A percentile compares a stretch with the other conserved stretches of the same genome.
phyloP scores from a whole-genome alignment of 2,329 filamentous ascomycete species.

The Hypoxylon rubiginosum region DNA sequence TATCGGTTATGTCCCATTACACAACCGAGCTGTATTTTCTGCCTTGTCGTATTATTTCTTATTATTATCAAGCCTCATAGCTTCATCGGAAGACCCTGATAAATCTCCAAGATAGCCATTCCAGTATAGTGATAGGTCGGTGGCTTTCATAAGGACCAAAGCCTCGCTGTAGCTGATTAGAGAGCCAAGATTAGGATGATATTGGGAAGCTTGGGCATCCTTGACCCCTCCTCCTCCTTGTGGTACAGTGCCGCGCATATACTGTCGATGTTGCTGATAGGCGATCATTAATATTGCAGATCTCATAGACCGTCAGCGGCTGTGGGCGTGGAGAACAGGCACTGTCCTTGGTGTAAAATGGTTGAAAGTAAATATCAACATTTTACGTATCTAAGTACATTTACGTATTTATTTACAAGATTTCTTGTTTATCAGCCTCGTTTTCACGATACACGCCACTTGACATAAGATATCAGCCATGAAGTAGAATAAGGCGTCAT shows the following conservation, averaged over 20 bases:
- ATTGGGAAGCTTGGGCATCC: background rate
- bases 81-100: background rate
- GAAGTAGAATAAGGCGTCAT: background rate
- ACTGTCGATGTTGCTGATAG: slow-evolving; percentile 10
- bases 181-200: background rate
- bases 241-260: background rate
- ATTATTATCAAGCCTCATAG: background rate
- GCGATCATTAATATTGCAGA: slow-evolving; percentile 22
- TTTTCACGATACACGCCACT: background rate
- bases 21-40: background rate
- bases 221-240: background rate
- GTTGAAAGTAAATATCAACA: background rate
- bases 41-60: background rate
- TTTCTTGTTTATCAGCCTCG: background rate
- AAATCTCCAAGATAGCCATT: background rate
- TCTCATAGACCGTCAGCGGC: slow-evolving; percentile 1
- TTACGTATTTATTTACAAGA: background rate
- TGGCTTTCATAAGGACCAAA: background rate
- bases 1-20: slow-evolving; percentile 4
- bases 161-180: too few relatives aligned
- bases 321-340: slow-evolving; percentile 14
- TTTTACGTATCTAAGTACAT: background rate
- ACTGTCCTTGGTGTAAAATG: slow-evolving; percentile 9
- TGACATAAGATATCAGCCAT: background rate
- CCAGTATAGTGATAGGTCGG: background rate